These are phyloP conservation scores for Leonotis leonurus DNA, from an alignment of 257 asterid genomes.

Conservation along the genomic window DNA sequence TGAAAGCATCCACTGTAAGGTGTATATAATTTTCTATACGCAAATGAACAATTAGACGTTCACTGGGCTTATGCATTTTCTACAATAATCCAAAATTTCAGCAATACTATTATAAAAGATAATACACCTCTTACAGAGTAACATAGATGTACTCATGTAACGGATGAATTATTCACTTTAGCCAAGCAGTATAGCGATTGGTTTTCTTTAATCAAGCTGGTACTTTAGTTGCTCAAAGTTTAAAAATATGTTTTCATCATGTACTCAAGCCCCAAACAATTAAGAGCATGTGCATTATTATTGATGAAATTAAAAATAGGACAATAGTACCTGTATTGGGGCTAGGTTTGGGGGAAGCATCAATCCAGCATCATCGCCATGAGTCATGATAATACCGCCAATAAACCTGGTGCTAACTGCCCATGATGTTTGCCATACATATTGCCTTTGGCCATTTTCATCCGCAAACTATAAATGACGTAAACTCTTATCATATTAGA, in stretches of 20 bases:
- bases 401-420: slow-evolving; percentile 92
- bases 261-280: slow-evolving; percentile 1
- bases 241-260: not conserved
- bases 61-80: not conserved
- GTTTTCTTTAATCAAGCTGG: not conserved
- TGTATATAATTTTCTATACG: slow-evolving; percentile 3
- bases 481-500: slow-evolving; percentile 7
- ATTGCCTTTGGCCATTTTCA: slow-evolving; percentile 88
- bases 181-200: not conserved
- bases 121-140: not conserved
- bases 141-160: not conserved
- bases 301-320: slow-evolving; percentile 5
- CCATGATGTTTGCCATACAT: slow-evolving; percentile 99
- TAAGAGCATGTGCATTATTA: not conserved
- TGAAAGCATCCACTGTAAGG: slow-evolving; percentile 27
- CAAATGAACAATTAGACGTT: not conserved
- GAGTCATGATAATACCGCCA: slow-evolving; percentile 97
- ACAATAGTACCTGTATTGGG: slow-evolving; percentile 62
- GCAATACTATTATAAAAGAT: slow-evolving; percentile 5
- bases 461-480: slow-evolving; percentile 62
- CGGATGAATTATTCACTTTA: not conserved
- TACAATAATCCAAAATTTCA: slow-evolving; percentile 6
- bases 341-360: slow-evolving; percentile 95
- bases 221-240: not conserved
- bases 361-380: slow-evolving; percentile 93